Evolutionary conservation across 768 basidiomycete genomes (phyloP).

Genomic region (Trichaptum fuscoviolaceum): DNA sequence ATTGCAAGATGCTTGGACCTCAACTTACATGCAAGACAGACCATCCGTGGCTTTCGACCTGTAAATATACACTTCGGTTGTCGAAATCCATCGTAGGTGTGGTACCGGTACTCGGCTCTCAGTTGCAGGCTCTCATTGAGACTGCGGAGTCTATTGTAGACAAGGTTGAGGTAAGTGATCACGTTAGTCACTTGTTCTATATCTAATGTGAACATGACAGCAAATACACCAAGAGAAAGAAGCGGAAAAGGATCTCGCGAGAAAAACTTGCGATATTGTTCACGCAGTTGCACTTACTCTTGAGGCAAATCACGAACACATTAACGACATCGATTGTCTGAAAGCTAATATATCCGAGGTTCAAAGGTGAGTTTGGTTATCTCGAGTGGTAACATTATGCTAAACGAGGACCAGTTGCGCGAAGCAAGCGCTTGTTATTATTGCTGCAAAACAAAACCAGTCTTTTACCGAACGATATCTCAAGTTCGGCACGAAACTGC

Average conservation of each 20-base stretch:
- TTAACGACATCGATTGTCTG: not conserved
- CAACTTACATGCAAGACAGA: not conserved
- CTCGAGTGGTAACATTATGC: not conserved
- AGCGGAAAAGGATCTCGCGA: not conserved
- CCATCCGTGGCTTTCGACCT: not conserved
- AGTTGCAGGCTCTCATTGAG: not conserved
- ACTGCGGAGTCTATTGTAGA: not conserved
- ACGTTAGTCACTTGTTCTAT: not conserved
- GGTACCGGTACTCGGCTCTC: not conserved
- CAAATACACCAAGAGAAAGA: not conserved
- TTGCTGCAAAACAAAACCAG: not conserved
- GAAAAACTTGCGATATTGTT: not conserved
- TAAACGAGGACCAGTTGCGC: not conserved
- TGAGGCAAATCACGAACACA: not conserved
- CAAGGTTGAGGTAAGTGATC: not conserved
- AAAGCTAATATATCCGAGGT: not conserved
- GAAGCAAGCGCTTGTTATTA: not conserved
- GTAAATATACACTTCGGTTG: not conserved
- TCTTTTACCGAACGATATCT: not conserved
- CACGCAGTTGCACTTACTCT: not conserved
- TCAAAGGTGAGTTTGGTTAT: not conserved
- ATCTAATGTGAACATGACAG: not conserved
- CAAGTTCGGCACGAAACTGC: not conserved
- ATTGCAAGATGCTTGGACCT: not conserved
- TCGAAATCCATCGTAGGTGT: not conserved